A percentile compares a stretch with the other conserved stretches of the same genome.
These are phyloP conservation scores for Paraleonurus japonicus DNA, from an alignment of 257 asterid species.

Conservation along the genomic window DNA sequence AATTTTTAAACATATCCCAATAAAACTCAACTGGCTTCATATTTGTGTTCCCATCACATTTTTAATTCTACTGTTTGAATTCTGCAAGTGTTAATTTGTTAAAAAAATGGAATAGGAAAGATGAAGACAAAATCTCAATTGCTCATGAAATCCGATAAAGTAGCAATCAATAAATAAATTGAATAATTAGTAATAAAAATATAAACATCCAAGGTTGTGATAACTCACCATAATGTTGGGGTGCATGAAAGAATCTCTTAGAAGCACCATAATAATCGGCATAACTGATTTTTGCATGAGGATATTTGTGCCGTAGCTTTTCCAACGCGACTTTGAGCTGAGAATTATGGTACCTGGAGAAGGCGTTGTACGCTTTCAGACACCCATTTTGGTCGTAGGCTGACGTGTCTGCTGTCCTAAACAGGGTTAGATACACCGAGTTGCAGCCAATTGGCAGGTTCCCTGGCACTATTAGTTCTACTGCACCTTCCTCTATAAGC, in stretches of 20 bases:
- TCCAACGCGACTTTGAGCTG: slow-evolving; percentile 56
- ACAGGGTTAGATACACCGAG: slow-evolving; percentile 63
- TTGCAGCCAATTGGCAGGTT: slow-evolving; percentile 81
- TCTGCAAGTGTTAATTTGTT: not conserved
- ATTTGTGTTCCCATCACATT: not conserved
- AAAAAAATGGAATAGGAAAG: not conserved
- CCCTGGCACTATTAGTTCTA: slow-evolving; percentile 65
- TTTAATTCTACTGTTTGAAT: not conserved
- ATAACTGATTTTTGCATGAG: slow-evolving; percentile 61
- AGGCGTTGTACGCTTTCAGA: slow-evolving; percentile 58
- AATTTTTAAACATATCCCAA: not conserved
- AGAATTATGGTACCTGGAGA: slow-evolving; percentile 62
- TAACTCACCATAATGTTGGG: slow-evolving; percentile 58
- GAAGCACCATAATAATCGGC: slow-evolving; percentile 79
- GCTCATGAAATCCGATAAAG: not conserved
- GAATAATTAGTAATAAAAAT: no score
- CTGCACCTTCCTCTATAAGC: slow-evolving; percentile 78
- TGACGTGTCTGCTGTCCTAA: slow-evolving; percentile 39
- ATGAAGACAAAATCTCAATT: no score
- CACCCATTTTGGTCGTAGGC: slow-evolving; percentile 75
- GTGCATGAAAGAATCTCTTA: slow-evolving; percentile 51
- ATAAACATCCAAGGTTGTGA: not conserved
- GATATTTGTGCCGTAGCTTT: slow-evolving; percentile 43
- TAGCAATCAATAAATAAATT: not conserved
- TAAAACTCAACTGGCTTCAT: not conserved